Evolutionary conservation across 2,329 filamentous ascomycete genomes (phyloP).

Genomic region (Colletotrichum filicis): DNA sequence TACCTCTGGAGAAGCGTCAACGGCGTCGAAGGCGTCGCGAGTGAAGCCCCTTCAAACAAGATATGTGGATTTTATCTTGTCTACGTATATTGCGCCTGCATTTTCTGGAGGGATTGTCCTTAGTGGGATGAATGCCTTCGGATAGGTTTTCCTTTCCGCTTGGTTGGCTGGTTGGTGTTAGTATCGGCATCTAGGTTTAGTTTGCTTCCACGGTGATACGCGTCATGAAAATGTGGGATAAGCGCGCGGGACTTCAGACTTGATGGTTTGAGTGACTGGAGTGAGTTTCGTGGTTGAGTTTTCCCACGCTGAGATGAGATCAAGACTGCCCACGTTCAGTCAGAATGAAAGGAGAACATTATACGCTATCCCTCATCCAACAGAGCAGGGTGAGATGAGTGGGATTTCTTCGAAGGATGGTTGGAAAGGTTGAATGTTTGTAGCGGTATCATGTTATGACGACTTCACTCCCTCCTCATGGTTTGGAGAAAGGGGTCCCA

Average conservation of each 20-base stretch:
- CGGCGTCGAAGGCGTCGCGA: neutral
- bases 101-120: neutral
- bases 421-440: neutral
- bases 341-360: neutral
- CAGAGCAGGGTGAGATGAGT: too few species aligned
- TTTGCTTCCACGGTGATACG: neutral
- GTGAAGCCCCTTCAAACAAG: neutral
- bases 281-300: neutral
- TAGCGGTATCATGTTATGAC: neutral
- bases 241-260: neutral
- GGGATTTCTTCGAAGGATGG: neutral
- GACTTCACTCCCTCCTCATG: neutral
- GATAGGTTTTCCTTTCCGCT: neutral
- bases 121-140: neutral
- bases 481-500: neutral
- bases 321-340: neutral
- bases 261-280: neutral
- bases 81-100: neutral
- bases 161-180: neutral
- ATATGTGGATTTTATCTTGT: neutral
- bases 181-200: neutral
- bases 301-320: neutral
- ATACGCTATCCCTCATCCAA: too few species aligned
- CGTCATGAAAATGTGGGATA: neutral
- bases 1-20: neutral